Percentiles rank a stretch among this genome's conserved stretches.
Evolutionary conservation across 257 asterid genomes (phyloP).

Genomic region (Linaria vulgaris): DNA sequence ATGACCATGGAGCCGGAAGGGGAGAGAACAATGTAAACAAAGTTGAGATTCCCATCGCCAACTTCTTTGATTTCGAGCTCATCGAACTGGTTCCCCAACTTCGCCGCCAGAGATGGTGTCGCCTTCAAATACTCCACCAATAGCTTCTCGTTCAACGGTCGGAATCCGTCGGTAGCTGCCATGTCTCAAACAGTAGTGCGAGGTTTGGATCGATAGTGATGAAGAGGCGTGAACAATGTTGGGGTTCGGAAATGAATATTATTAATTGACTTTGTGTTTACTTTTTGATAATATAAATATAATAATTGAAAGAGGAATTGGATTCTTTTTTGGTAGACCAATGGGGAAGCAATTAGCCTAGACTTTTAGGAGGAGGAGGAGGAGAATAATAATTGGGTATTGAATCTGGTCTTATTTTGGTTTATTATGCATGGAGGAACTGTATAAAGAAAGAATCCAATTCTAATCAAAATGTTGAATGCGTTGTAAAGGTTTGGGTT

Average conservation of each 20-base stretch:
- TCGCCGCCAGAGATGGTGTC: conserved; percentile 65
- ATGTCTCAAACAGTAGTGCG: neutral
- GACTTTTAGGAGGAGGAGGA: conserved; percentile 5
- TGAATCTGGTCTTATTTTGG: conserved; percentile 27
- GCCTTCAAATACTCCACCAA: conserved; percentile 72
- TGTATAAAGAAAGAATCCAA: too few relatives aligned
- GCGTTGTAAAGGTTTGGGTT: too few relatives aligned
- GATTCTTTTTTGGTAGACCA: neutral
- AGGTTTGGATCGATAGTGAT: neutral
- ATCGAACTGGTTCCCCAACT: conserved; percentile 63
- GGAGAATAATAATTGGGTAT: too few relatives aligned
- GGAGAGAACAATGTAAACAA: conserved; percentile 67
- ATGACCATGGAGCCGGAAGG: conserved; percentile 67
- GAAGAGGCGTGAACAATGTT: conserved; percentile 18
- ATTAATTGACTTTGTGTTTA: neutral
- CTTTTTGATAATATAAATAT: too few relatives aligned
- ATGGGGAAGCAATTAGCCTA: neutral
- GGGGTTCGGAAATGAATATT: neutral
- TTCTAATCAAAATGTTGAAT: too few relatives aligned
- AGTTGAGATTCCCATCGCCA: conserved; percentile 98
- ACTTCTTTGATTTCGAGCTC: conserved; percentile 74
- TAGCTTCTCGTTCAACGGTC: conserved; percentile 66
- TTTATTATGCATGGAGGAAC: neutral
- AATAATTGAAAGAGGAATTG: too few relatives aligned
- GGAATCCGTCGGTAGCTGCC: conserved; percentile 44